These are phyloP conservation scores for Mycena floridula DNA, from an alignment of 768 basidiomycete species.

Conservation along the genomic window DNA sequence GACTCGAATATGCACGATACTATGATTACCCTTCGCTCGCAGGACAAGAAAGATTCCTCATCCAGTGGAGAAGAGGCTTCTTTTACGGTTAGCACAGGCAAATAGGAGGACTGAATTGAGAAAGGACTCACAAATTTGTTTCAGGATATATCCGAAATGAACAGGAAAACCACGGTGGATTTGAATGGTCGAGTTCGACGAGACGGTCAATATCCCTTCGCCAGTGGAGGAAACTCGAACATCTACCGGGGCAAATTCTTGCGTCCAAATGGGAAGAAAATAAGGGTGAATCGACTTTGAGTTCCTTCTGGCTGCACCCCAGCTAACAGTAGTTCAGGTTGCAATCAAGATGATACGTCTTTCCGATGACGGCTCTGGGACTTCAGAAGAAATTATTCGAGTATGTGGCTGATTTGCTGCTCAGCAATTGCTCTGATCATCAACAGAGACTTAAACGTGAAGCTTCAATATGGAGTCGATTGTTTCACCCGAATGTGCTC, in stretches of 20 bases:
- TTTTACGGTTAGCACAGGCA: too few relatives aligned
- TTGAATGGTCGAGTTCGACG: constrained; percentile 2
- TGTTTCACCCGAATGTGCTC: constrained; percentile 6
- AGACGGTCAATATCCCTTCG: constrained; percentile 8
- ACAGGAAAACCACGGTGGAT: not conserved
- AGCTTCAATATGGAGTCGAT: constrained; percentile 4
- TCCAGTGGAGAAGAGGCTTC: constrained; percentile 2
- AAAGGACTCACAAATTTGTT: too few relatives aligned
- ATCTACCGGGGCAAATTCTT: constrained; percentile 7
- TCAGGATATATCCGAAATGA: too few relatives aligned
- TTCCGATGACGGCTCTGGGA: constrained; percentile 5
- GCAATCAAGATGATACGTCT: constrained; percentile 9
- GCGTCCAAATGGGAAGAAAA: constrained; percentile 5
- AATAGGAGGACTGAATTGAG: too few relatives aligned
- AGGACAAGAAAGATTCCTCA: not conserved
- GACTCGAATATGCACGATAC: too few relatives aligned
- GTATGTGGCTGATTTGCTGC: not conserved
- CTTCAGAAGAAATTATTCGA: constrained; percentile 1
- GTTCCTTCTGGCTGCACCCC: too few relatives aligned
- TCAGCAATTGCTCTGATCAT: not conserved
- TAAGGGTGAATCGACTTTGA: too few relatives aligned
- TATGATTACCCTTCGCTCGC: too few relatives aligned
- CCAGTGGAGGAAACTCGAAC: constrained; percentile 8
- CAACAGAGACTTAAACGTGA: constrained; percentile 5
- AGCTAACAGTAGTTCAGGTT: too few relatives aligned